Base-by-base conservation (phyloP, 2,329 filamentous ascomycete species). In the Cordyceps javanica region DNA sequence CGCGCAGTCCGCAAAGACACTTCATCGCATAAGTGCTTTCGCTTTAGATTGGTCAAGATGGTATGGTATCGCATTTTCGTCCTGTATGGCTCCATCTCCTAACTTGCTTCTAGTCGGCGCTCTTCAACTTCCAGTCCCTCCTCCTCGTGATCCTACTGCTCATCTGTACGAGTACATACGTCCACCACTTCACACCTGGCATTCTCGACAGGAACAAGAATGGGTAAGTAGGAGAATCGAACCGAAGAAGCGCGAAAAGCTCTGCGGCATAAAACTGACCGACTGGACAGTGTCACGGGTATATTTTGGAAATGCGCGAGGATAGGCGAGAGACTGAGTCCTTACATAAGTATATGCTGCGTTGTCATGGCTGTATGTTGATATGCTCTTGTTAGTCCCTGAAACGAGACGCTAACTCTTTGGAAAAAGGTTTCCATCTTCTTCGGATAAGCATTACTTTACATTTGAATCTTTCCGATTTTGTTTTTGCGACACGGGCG, bases 81-180 rank as follows among this genome's bases (percentile, higher is more conserved):
- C 34, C 3, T 10, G 32, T 10, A 4, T 1, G 16, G 23, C 13
- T 16, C 42, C n/a, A 11, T 16, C 14, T 36, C n/a, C 21, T 16
- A 58, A 58, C 30, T 0, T 36, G 5, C 21, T 36, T 34, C 55
- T 68, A 97, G 94, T 89, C 94, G 60, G 94, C 94, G 57, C 88
- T 99, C 68, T 97, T 99, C 86, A 97, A 97, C 77, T 97, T 99
- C 79, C 91, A 97, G 75, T 96, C 91, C 59, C 88, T 97, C 65
- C 84, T 99, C 66, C 85, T 97, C 67, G 93, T 97, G 64, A 86
- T 99, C 67, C 86, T 99, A 53, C 88, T 99, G 65, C 85, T 95
- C 65, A 95, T 97, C 70, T 99, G 94, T 82, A 97, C 94, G 58
- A 92, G 90, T 73, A 86, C 94, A 61, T 97, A 99, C 75, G 83